Conservation (phyloP, 2,329 filamentous ascomycete species). For the Eutypa lata region DNA sequence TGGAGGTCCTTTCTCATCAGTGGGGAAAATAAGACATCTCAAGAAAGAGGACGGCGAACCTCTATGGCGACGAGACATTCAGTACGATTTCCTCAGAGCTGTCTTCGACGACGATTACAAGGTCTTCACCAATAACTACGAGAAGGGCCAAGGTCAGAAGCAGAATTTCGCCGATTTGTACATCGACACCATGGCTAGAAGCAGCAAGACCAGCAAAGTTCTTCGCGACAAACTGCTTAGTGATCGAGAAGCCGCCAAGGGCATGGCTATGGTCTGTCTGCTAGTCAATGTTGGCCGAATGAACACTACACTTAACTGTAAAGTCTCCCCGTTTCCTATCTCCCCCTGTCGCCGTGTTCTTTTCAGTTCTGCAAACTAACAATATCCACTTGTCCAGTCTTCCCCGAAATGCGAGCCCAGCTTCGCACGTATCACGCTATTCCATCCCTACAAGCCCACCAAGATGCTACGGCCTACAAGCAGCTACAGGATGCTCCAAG, state of each 20-base stretch:
- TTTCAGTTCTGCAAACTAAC: constrained; percentile 5
- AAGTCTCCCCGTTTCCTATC: constrained; percentile 25
- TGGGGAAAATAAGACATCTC: constrained; percentile 75
- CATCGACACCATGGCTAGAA: constrained; percentile 96
- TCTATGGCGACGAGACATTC: constrained; percentile 82
- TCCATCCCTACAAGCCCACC: constrained; percentile 88
- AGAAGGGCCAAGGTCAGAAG: constrained; percentile 55
- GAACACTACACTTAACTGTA: constrained; percentile 98
- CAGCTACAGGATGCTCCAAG: constrained; percentile 95
- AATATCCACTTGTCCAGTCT: constrained; percentile 54
- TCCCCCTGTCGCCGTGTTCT: too few species aligned
- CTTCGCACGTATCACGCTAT: constrained; percentile 97
- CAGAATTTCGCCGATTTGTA: constrained; percentile 93
- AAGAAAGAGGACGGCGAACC: constrained; percentile 89
- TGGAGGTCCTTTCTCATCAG: constrained; percentile 16
- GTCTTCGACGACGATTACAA: constrained; percentile 72
- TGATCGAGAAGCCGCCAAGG: constrained; percentile 87
- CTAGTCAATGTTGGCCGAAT: constrained; percentile 96
- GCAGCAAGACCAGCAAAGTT: constrained; percentile 98
- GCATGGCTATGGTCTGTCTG: constrained; percentile 99
- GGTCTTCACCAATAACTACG: constrained; percentile 89
- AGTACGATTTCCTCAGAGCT: constrained; percentile 78
- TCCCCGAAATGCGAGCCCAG: constrained; percentile 98
- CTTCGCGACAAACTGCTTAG: constrained; percentile 93
- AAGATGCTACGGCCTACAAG: constrained; percentile 95